Evolutionary conservation across 2,329 filamentous ascomycete genomes (phyloP).

Genomic region (Emydomyces testavorans): DNA sequence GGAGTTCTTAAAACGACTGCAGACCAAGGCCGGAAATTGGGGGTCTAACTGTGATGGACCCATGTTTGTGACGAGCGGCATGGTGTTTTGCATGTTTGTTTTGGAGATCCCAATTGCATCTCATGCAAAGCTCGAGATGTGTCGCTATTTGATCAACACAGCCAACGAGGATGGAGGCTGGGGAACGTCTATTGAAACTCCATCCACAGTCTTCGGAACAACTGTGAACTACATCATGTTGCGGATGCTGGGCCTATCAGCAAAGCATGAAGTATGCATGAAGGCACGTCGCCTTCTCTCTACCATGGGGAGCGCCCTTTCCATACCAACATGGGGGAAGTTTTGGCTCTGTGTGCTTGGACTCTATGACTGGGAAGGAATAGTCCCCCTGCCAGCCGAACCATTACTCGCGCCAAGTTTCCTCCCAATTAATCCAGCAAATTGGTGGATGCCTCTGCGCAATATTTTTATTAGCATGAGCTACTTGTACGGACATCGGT

Average conservation of each 20-base stretch:
- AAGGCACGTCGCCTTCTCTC: slow-evolving; percentile 1
- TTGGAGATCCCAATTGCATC: background rate
- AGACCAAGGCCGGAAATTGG: slow-evolving; percentile 5
- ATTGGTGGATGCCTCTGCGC: slow-evolving; percentile 10
- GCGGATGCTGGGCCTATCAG: background rate
- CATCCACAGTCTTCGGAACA: background rate
- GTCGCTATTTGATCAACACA: background rate
- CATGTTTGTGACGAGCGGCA: slow-evolving; percentile 2
- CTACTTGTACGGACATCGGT: background rate
- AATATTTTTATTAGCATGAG: slow-evolving; percentile 5
- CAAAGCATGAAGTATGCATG: slow-evolving; percentile 2
- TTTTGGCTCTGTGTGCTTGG: slow-evolving; percentile 11
- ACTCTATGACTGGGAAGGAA: slow-evolving; percentile 6
- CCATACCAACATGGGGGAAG: slow-evolving; percentile 5
- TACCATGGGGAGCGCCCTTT: background rate
- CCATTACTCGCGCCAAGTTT: slow-evolving; percentile 3
- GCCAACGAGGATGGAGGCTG: slow-evolving; percentile 4
- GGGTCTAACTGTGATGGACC: slow-evolving; percentile 8
- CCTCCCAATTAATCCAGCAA: slow-evolving; percentile 3
- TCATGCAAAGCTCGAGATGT: background rate
- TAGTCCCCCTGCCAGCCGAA: slow-evolving; percentile 5
- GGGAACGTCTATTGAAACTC: background rate
- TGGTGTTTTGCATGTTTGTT: slow-evolving; percentile 6
- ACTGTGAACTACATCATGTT: background rate
- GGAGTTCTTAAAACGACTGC: slow-evolving; percentile 5